Evolutionary conservation across 164 flowering plant species (phyloP).

Genomic region (Santalum album): DNA sequence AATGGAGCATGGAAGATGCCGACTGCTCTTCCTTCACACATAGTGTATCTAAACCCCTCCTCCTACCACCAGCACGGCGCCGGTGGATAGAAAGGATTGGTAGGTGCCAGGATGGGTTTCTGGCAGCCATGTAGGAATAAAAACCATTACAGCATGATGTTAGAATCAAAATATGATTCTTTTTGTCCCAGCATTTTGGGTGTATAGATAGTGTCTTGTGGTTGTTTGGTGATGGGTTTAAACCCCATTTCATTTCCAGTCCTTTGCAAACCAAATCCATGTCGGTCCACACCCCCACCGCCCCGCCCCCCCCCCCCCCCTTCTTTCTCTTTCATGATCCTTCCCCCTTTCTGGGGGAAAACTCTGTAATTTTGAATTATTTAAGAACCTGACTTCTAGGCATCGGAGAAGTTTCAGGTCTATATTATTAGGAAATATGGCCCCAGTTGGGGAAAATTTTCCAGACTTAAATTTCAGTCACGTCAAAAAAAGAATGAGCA

Average conservation of each 20-base stretch:
- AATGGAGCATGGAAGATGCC: constrained; percentile 29
- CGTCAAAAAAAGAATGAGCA: too few relatives aligned
- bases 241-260: constrained; percentile 7
- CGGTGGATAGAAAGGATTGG: constrained; percentile 24
- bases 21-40: constrained; percentile 32
- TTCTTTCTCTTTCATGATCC: not conserved
- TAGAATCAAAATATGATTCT: constrained; percentile 69
- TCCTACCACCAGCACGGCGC: constrained; percentile 25
- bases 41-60: constrained; percentile 24
- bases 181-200: constrained; percentile 30
- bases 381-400: not conserved
- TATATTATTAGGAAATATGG: too few relatives aligned
- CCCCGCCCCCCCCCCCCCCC: not conserved
- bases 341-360: too few relatives aligned
- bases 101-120: constrained; percentile 52
- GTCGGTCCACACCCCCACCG: not conserved
- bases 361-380: not conserved
- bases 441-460: too few relatives aligned
- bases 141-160: constrained; percentile 7
- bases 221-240: constrained; percentile 9
- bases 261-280: not conserved
- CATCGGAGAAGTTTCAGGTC: not conserved
- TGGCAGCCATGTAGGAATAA: constrained; percentile 12
- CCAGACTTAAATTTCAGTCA: too few relatives aligned
- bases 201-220: constrained; percentile 23